A percentile compares a stretch with the other conserved stretches of the same genome.
These are phyloP conservation scores for Elsinoe arachidis DNA, from an alignment of 2,329 filamentous ascomycete species.

Conservation along the genomic window DNA sequence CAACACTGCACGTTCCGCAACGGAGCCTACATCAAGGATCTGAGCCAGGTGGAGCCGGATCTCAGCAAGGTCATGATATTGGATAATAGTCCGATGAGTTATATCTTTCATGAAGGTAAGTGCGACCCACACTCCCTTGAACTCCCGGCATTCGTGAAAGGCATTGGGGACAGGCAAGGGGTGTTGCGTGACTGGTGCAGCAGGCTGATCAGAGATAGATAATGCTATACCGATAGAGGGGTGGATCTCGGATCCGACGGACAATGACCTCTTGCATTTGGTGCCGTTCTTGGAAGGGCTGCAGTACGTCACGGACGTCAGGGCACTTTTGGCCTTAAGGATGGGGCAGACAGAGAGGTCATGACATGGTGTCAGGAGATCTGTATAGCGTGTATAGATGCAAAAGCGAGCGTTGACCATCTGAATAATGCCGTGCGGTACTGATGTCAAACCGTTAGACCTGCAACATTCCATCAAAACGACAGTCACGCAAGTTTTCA, in stretches of 20 bases:
- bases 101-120: slow-evolving; percentile 94
- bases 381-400: slow-evolving; percentile 1
- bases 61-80: slow-evolving; percentile 97
- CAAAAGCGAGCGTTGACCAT: not conserved
- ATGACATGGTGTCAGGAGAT: slow-evolving; percentile 14
- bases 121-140: slow-evolving; percentile 11
- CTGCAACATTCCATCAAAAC: too few species aligned
- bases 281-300: slow-evolving; percentile 87
- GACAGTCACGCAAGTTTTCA: too few species aligned
- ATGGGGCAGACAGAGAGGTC: slow-evolving; percentile 58
- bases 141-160: too few species aligned
- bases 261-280: slow-evolving; percentile 87
- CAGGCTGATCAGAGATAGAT: slow-evolving; percentile 46
- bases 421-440: too few species aligned
- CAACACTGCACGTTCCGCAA: slow-evolving; percentile 96
- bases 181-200: too few species aligned
- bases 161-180: too few species aligned
- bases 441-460: too few species aligned
- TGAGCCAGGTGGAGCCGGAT: slow-evolving; percentile 92
- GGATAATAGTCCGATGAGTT: slow-evolving; percentile 96
- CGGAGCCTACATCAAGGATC: slow-evolving; percentile 95
- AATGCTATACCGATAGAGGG: slow-evolving; percentile 98
- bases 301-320: slow-evolving; percentile 93
- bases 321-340: slow-evolving; percentile 78
- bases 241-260: slow-evolving; percentile 97